Base-by-base conservation (phyloP, 352 stramenopile species). In the Globisporangium sylvaticum region DNA sequence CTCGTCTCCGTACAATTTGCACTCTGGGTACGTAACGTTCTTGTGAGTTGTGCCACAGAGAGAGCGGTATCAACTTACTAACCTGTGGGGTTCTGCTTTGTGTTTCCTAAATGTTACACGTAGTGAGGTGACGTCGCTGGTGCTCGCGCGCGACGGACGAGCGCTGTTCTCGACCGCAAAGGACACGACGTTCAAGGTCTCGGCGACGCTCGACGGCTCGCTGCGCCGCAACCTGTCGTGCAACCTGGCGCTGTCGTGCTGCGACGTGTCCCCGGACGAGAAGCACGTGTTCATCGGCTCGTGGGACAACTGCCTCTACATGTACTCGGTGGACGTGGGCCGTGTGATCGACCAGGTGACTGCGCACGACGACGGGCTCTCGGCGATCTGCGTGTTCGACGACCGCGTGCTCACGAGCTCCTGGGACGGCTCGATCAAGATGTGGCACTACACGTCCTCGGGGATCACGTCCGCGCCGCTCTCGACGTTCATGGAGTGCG, bases 281-380 rank as follows among this genome's bases (percentile, higher is more conserved):
- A 94, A 93, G 64, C 88, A 84, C 55, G 82, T 93, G 22, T 92
- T 96, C 39, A 77, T 96, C 60, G 87, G 87, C 4, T 93, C 85
- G 20, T 89, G 75, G 81, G 88, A 96, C 69, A 89, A 89, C 59
- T 88, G 81, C 54, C 79, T 96, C 44, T 94, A 94, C 75, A 95
- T 96, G 87, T 94, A 93, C 56, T 92, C 85, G 15, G 84, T 95
- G 60, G 88, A 95, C 29, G 82, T 87, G 18, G 88, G 88, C 0
- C 86, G 85, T 14, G 80, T 96, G 0, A 79, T 94, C 37, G 84
- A 94, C 56, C 87, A 95, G 57, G 83, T 91, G 34, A 89, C 79
- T 9, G 88, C 87, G 8, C 88, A 96, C 57, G 85, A 92, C 48
- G 85, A 94, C 52, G 82, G 83, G 12, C 69, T 96, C 24, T 91